Base-by-base conservation (phyloP, 2,329 filamentous ascomycete genomes). In the Xylaria sp. region DNA sequence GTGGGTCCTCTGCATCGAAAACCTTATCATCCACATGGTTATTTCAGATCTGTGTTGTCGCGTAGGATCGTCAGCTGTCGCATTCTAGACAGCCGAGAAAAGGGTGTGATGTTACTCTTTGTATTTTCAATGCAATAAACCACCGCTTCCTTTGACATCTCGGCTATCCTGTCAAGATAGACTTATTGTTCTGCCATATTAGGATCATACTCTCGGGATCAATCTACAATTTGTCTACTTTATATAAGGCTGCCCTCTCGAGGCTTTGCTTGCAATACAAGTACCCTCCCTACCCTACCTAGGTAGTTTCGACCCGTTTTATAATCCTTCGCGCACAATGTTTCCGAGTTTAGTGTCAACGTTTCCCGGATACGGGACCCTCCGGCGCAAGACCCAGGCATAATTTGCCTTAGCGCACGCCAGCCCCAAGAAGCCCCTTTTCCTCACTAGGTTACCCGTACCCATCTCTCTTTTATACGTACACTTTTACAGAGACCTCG, bases 11-110 rank as follows among this genome's bases (percentile, higher is more conserved):
- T 41, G 13, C 18, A 57, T 57, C 55, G 23, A n/a, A 52, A 58
- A 62, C 51, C 46, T 52, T 33, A 41, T 48, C 59, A 58, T 58
- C 65, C 46, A 60, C 59, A 64, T 67, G 65, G 65, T 4, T 28
- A 9, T 43, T 25, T 43, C 20, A 23, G 13, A 60, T 20, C 9
- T 9, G 31, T 64, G 25, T 61, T 39, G 60, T 49, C 36, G 31
- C 41, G 43, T 28, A 54, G 10, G 28, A 41, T 48, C 23, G 28
- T 56, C 33, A 63, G 25, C 15, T 25, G 10, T 10, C 3, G 48
- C 36, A 62, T 25, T 10, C 12, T 31, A 39, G 48, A 36, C 46
- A 51, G 58, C 46, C n/a, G 36, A 15, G 25, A n/a, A 3, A 33
- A 33, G 51, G 15, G 20, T 52, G 28, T 5, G 10, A 36, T 33